phyloP scores from a whole-genome alignment of 163 green algal genomes.

The Scenedesmus sp. region DNA sequence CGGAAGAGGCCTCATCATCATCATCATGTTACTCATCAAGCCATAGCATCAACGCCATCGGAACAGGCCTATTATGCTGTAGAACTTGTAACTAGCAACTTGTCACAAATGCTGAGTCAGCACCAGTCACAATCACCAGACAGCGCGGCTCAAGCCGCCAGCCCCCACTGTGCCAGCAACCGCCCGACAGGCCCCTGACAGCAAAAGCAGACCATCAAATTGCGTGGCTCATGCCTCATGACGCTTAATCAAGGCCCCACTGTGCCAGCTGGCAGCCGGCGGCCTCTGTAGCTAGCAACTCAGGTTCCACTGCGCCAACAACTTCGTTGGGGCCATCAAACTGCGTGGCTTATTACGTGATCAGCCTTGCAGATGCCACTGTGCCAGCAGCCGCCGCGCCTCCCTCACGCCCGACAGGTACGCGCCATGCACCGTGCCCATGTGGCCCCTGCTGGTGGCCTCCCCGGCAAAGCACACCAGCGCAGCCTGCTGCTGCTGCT shows the following conservation, averaged over 20 bases:
- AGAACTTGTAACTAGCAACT: too few relatives aligned
- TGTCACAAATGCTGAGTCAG: too few relatives aligned
- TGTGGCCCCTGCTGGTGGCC: conserved; percentile 53
- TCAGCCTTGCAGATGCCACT: not conserved
- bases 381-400: conserved; percentile 49
- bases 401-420: conserved; percentile 55
- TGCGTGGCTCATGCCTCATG: too few relatives aligned
- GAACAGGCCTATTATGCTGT: too few relatives aligned
- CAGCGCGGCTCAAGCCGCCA: not conserved
- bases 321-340: too few relatives aligned
- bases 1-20: too few relatives aligned
- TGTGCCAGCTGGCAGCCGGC: too few relatives aligned
- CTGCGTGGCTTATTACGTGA: too few relatives aligned
- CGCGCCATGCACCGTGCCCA: conserved; percentile 61
- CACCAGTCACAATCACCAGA: not conserved
- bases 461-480: conserved; percentile 64
- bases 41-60: not conserved
- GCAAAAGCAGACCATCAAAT: too few relatives aligned
- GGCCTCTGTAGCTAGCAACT: too few relatives aligned
- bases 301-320: too few relatives aligned
- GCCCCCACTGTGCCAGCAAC: conserved; percentile 36
- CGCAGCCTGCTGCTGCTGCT: not conserved
- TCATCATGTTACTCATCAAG: not conserved
- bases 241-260: too few relatives aligned
- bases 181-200: not conserved